Conservation (phyloP, 129 eudicot genomes). For the Pulicaria dysenterica region DNA sequence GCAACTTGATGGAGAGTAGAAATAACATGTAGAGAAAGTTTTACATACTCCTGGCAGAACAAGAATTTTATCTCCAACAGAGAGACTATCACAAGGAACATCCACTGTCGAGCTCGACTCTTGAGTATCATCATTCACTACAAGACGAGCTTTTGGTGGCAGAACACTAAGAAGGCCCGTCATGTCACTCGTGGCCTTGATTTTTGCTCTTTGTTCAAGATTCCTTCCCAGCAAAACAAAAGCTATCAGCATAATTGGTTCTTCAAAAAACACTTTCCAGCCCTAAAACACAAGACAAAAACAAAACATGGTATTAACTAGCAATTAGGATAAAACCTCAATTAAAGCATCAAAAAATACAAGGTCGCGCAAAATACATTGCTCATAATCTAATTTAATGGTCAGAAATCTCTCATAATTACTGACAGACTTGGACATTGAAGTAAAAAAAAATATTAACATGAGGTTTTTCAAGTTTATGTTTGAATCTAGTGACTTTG, state of each 20-base stretch:
- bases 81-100: constrained; percentile 83
- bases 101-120: constrained; percentile 73
- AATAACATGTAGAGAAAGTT: background rate
- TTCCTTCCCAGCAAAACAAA: constrained; percentile 94
- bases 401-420: background rate
- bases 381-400: constrained; percentile 16
- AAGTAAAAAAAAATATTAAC: constrained; percentile 1
- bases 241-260: constrained; percentile 96
- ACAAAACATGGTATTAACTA: background rate
- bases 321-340: too few relatives aligned
- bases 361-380: background rate
- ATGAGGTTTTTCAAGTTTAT: background rate
- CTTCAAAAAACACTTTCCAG: constrained; percentile 98
- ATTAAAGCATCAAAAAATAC: too few relatives aligned
- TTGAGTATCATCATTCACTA: constrained; percentile 55
- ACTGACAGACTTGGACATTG: constrained; percentile 3
- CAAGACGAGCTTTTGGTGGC: constrained; percentile 96
- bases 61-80: constrained; percentile 89
- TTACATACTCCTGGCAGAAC: constrained; percentile 92
- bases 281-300: constrained; percentile 54
- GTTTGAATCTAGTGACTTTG: constrained; percentile 15
- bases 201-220: constrained; percentile 98
- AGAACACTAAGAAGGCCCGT: constrained; percentile 81
- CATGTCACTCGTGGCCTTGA: constrained; percentile 98
- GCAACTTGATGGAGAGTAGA: too few relatives aligned